Base-by-base conservation (phyloP, 2,329 filamentous ascomycete species). In the Purpureocillium takamizusanense region DNA sequence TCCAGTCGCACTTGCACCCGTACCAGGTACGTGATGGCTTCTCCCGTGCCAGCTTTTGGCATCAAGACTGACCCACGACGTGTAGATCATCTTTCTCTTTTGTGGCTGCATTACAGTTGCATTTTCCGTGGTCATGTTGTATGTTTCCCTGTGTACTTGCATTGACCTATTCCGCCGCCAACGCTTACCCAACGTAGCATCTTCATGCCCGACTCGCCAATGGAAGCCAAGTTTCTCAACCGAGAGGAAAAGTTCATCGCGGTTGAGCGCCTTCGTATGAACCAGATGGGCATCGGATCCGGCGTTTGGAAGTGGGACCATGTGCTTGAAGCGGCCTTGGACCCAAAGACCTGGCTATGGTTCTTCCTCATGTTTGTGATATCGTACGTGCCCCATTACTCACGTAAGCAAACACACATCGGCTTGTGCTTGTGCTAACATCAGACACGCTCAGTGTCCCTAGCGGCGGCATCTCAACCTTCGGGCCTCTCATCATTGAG, bases 141-240 rank as follows among this genome's bases (percentile, higher is more conserved):
- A 42, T 14, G 45, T 46, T 27, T 13, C 31, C 4, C 10, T 29
- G 5, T 7, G 10, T 2, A 2, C 7, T 4, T 25, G 1, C 10
- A 14, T 36, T 4, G 16, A 47, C 53, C 55, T 62, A 4, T n/a
- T n/a, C n/a, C n/a, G n/a, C n/a, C n/a, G n/a, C n/a, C 21, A 10
- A 25, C 6, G 21, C 21, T 25, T 25, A 25, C 21, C 5, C 5
- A 25, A 6, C 14, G 38, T 16, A 46, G 48, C 39, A 32, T 70
- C 14, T 69, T 72, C 37, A 77, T 83, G 66, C 80, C 80, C 0
- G 79, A 83, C 46, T 78, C 75, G 0, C 78, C 79, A 0, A 69
- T 78, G 49, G 66, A 73, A 16, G 69, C 76, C 2, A 73, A 69
- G 15, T 81, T 78, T 35, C 61, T 81, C 2, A 63, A 58, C 0